Evolutionary conservation across 2,329 filamentous ascomycete genomes (phyloP), one percentile per base, ranked within the genome.

Genomic region (Fusarium oxysporum): DNA sequence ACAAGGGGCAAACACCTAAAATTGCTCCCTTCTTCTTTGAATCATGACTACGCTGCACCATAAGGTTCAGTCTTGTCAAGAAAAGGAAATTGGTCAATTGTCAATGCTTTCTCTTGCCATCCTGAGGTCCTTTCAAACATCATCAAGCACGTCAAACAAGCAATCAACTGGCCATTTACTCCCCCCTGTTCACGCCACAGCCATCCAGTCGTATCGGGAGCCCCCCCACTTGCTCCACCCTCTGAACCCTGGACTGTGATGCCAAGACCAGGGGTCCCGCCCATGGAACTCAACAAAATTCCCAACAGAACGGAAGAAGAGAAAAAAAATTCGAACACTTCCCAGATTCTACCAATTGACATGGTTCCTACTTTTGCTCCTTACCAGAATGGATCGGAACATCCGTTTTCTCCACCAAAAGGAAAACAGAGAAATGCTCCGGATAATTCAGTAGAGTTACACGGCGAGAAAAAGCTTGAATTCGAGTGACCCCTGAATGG

Each of bases 241-340:
- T 55, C 53, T 51, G 61, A 73, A 70, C 73, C 75, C 71, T 74
- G 65, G 59, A 54, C 61, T 61, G 41, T 64, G 58, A 64, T 66
- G 68, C 66, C 68, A 74, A 68, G 71, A 69, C 67, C 62, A 74
- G 60, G 70, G 72, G 70, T 75, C 72, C 68, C 68, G 71, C 79
- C 75, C 48, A 69, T 30, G 55, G 55, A 58, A 62, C 75, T 77
- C 80, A 81, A 81, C 80, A 81, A 81, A 79, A 79, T 81, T 78
- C 80, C 80, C 80, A 81, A 81, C 80, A 81, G 79, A 81, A 81
- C 58, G 40, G 66, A 70, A 74, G 72, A 57, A 35, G 62, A 64
- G 59, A 38, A 59, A 68, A 68, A 71, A 68, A 59, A 58, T 19
- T 64, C 47, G 54, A 66, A 1, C 58, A 38, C 58, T 43, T 56